phyloP scores from a whole-genome alignment of 257 asterid genomes.

The Linderniella brevidens region DNA sequence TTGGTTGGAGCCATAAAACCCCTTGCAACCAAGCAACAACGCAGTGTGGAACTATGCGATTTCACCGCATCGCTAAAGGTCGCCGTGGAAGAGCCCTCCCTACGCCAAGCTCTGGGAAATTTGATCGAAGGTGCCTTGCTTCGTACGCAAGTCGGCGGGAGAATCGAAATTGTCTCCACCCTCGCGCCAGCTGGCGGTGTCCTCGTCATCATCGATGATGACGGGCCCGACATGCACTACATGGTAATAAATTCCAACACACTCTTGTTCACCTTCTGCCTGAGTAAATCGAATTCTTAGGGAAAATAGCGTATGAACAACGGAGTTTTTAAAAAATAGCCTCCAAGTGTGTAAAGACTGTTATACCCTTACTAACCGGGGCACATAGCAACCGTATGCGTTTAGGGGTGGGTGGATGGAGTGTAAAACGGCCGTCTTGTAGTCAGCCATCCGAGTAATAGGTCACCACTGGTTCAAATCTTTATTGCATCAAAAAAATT shows the following conservation, averaged over 20 bases:
- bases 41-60: constrained; percentile 45
- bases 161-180: constrained; percentile 49
- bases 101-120: constrained; percentile 91
- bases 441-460: no score
- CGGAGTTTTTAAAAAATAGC: no score
- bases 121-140: constrained; percentile 80
- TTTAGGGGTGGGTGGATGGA: no score
- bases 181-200: constrained; percentile 88
- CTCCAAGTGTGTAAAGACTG: no score
- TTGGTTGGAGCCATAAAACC: constrained; percentile 79
- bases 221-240: constrained; percentile 95
- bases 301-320: no score
- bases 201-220: constrained; percentile 73
- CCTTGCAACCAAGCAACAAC: constrained; percentile 53
- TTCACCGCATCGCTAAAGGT: constrained; percentile 46
- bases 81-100: constrained; percentile 77
- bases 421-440: no score
- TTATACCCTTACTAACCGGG: no score
- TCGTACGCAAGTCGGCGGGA: constrained; percentile 68
- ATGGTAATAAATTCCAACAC: constrained; percentile 71
- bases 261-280: no score
- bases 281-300: no score
- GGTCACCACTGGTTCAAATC: no score
- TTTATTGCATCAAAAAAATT: no score
- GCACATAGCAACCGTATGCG: no score